Evolutionary conservation across 164 flowering plant species (phyloP).

Genomic region (Sedum album): DNA sequence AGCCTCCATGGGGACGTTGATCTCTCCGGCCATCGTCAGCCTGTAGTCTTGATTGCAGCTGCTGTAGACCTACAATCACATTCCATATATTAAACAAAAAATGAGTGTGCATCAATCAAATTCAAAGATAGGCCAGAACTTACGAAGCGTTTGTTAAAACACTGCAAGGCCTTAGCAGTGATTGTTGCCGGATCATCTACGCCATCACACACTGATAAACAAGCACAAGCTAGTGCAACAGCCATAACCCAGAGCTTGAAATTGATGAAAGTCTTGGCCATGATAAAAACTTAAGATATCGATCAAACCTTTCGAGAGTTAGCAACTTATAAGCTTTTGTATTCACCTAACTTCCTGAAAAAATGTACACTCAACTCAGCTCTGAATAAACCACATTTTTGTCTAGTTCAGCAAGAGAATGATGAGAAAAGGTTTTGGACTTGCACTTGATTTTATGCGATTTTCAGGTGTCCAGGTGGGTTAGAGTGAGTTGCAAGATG

Average conservation of each 20-base stretch:
- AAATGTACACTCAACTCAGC: not conserved
- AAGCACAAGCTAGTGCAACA: not conserved
- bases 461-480: not conserved
- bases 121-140: not conserved
- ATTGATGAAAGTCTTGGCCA: not conserved
- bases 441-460: not conserved
- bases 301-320: not conserved
- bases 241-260: not conserved
- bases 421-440: not conserved
- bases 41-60: slow-evolving; percentile 8
- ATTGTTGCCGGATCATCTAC: not conserved
- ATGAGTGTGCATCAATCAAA: not conserved
- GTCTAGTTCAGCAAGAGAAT: not conserved
- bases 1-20: not conserved
- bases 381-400: not conserved
- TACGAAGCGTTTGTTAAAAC: not conserved
- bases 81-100: not conserved
- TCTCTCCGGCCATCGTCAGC: not conserved
- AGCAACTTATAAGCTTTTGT: not conserved
- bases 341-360: slow-evolving; percentile 5
- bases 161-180: slow-evolving; percentile 2
- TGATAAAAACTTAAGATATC: not conserved
- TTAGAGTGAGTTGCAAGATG: slow-evolving; percentile 1
- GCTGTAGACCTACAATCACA: not conserved
- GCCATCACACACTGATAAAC: not conserved